Percentiles rank a stretch among this genome's conserved stretches.
phyloP scores from a whole-genome alignment of 192 early-diverging fungal species.

The Podila epicladia region DNA sequence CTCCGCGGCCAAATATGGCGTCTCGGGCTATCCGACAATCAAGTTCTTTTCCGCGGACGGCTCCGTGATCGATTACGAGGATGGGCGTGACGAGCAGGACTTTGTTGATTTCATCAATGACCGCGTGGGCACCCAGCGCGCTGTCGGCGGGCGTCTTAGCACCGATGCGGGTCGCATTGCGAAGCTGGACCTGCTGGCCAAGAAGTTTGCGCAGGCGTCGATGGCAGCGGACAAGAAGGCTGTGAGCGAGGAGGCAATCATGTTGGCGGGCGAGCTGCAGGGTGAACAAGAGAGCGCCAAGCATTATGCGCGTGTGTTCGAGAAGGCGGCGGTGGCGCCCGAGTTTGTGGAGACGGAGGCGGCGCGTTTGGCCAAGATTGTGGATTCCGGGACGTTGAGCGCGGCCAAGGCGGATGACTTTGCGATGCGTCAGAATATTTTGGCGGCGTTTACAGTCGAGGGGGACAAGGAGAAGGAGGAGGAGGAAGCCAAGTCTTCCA shows the following conservation, averaged over 20 bases:
- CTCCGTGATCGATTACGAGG: slow-evolving; percentile 76
- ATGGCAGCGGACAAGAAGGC: slow-evolving; percentile 51
- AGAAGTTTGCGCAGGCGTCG: slow-evolving; percentile 66
- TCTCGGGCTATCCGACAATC: slow-evolving; percentile 91
- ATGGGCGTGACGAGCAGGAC: slow-evolving; percentile 72
- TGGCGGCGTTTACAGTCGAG: slow-evolving; percentile 52
- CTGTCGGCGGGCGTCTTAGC: slow-evolving; percentile 69
- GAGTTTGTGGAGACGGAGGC: slow-evolving; percentile 82
- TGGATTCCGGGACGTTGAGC: slow-evolving; percentile 69
- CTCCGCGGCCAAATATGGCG: slow-evolving; percentile 71
- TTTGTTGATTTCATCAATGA: slow-evolving; percentile 90
- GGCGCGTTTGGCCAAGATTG: slow-evolving; percentile 77
- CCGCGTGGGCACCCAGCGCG: slow-evolving; percentile 79
- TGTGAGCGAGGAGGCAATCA: slow-evolving; percentile 57
- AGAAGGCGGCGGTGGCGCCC: slow-evolving; percentile 74
- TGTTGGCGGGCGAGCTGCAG: slow-evolving; percentile 47
- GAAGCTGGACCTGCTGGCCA: slow-evolving; percentile 62
- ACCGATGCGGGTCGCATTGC: slow-evolving; percentile 66
- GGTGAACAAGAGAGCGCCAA: slow-evolving; percentile 51
- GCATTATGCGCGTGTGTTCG: slow-evolving; percentile 92
- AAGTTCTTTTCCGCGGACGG: slow-evolving; percentile 78
- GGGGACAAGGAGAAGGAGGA: not conserved
- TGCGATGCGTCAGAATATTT: slow-evolving; percentile 83
- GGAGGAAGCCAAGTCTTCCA: not conserved
- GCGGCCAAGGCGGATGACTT: slow-evolving; percentile 82